Percentiles rank a stretch among this genome's conserved stretches.
Evolutionary conservation across 192 early-diverging fungal genomes (phyloP).

Genomic region (Linnemannia exigua): DNA sequence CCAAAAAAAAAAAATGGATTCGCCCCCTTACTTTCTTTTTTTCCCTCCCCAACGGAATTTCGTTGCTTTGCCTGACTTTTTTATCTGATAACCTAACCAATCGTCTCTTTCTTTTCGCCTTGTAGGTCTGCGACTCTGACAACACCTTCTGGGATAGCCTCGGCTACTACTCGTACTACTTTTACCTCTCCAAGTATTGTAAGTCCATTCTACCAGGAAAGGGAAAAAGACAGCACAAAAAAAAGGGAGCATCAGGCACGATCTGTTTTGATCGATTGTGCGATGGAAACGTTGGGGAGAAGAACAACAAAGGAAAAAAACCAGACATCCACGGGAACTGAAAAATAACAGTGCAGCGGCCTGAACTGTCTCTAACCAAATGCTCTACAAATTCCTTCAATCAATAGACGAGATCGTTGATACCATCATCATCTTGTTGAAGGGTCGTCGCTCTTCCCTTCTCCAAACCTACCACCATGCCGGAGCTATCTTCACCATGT

Average conservation of each 20-base stretch:
- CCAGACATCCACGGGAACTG: neutral
- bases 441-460: slow-evolving; percentile 71
- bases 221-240: neutral
- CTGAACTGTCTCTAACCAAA: neutral
- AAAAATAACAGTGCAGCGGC: neutral
- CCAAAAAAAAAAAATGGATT: neutral
- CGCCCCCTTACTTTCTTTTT: neutral
- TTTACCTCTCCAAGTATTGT: slow-evolving; percentile 85
- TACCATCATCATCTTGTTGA: slow-evolving; percentile 81
- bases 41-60: neutral
- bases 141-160: slow-evolving; percentile 69
- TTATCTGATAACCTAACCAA: neutral
- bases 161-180: slow-evolving; percentile 78
- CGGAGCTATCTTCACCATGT: slow-evolving; percentile 78
- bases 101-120: neutral
- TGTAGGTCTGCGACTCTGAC: slow-evolving; percentile 65
- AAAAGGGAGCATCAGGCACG: no score
- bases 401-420: slow-evolving; percentile 75
- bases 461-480: slow-evolving; percentile 84
- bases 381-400: slow-evolving; percentile 35
- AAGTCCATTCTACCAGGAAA: slow-evolving; percentile 5
- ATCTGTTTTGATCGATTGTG: neutral
- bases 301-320: neutral
- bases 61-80: no score
- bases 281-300: no score